These are phyloP conservation scores for Kwoniella heveanensis DNA, from an alignment of 768 basidiomycete species.

Conservation along the genomic window DNA sequence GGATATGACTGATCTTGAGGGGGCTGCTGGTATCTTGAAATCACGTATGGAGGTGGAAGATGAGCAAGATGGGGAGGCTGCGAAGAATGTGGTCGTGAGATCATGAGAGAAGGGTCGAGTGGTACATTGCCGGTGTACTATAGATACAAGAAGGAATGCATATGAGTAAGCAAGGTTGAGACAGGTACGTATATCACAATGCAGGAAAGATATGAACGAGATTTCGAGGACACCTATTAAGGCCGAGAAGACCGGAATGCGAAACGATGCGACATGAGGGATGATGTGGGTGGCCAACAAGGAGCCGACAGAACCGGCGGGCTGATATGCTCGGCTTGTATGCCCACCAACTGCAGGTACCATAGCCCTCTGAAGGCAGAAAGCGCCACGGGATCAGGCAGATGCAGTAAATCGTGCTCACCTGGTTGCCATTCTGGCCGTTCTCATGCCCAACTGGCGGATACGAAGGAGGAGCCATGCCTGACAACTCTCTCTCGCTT, in stretches of 20 bases:
- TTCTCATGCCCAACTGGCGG: neutral
- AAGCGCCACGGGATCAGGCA: too few species aligned
- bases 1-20: slow-evolving; percentile 9
- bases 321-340: too few species aligned
- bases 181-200: neutral
- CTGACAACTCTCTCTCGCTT: too few species aligned
- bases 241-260: neutral
- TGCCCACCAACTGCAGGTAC: too few species aligned
- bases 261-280: neutral
- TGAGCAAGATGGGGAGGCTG: slow-evolving; percentile 7
- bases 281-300: neutral
- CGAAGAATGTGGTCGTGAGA: neutral
- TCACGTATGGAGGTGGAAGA: slow-evolving; percentile 23
- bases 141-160: neutral
- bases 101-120: slow-evolving; percentile 3
- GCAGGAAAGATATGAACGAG: neutral
- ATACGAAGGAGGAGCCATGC: neutral
- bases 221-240: neutral
- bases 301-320: too few species aligned
- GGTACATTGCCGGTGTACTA: neutral
- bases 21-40: slow-evolving; percentile 2
- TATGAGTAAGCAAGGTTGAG: neutral
- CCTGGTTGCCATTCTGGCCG: neutral
- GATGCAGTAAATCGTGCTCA: neutral
- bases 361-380: too few species aligned